These are phyloP conservation scores for Talaromyces sp. DNA, from an alignment of 2,329 filamentous ascomycete genomes.

Conservation along the genomic window DNA sequence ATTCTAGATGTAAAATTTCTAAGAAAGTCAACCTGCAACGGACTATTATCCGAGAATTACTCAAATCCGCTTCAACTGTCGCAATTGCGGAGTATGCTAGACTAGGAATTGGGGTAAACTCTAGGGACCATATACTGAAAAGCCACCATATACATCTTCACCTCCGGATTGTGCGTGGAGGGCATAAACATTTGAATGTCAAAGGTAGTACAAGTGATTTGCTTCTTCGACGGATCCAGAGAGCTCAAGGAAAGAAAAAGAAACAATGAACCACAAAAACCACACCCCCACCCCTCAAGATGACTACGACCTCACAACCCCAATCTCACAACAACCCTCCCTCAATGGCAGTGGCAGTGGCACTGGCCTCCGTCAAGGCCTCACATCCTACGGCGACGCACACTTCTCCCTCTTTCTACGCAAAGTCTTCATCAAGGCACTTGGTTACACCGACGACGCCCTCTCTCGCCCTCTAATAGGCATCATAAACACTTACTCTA, in stretches of 20 bases:
- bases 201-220: background rate
- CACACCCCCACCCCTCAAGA: background rate
- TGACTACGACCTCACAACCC: constrained; percentile 56
- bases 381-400: constrained; percentile 65
- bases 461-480: constrained; percentile 67
- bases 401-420: constrained; percentile 71
- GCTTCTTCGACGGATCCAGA: background rate
- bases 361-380: constrained; percentile 57
- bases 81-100: background rate
- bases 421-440: constrained; percentile 72
- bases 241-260: background rate
- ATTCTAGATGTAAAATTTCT: too few relatives aligned
- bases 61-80: background rate
- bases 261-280: background rate
- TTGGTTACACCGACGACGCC: constrained; percentile 68
- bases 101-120: background rate
- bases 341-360: too few relatives aligned
- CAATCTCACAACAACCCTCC: constrained; percentile 48
- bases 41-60: background rate
- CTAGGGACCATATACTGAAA: too few relatives aligned
- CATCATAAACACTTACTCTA: constrained; percentile 67
- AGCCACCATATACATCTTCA: background rate
- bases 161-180: background rate
- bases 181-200: too few relatives aligned
- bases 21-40: background rate